A percentile compares a stretch with the other conserved stretches of the same genome.
phyloP scores from a whole-genome alignment of 1,139 yeast species.

The Arxiozyma slooffiae region DNA sequence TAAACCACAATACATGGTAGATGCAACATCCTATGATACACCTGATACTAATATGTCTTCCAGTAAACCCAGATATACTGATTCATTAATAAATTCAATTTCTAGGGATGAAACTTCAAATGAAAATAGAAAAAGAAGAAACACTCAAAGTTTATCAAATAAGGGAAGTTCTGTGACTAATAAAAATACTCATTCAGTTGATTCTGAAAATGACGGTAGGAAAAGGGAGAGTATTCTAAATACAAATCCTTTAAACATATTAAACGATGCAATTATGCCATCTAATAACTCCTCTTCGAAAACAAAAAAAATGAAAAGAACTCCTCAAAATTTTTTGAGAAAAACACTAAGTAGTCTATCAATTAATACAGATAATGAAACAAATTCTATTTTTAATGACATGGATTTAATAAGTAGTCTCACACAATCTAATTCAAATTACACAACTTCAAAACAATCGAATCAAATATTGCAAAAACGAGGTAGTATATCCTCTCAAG shows the following conservation, averaged over 20 bases:
- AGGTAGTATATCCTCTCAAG: background rate
- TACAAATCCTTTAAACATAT: background rate
- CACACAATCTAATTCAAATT: background rate
- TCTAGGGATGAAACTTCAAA: background rate
- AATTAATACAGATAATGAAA: conserved; percentile 8
- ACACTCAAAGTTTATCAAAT: background rate
- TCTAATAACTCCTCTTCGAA: background rate
- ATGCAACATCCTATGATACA: background rate
- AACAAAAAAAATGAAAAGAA: background rate
- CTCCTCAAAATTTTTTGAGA: conserved; percentile 9
- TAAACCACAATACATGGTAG: conserved; percentile 8
- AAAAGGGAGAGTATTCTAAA: background rate
- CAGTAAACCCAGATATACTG: background rate
- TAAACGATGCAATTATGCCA: background rate
- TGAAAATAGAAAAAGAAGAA: background rate
- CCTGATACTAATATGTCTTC: background rate
- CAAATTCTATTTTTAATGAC: background rate
- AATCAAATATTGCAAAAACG: background rate
- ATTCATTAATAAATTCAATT: background rate
- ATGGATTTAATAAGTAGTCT: background rate
- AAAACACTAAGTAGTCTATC: conserved; percentile 22
- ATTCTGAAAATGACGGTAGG: background rate
- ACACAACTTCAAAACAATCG: conserved; percentile 1
- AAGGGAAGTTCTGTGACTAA: background rate
- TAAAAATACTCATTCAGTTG: background rate